Evolutionary conservation across 768 basidiomycete genomes (phyloP).

Genomic region (Leccinum incarnatum): DNA sequence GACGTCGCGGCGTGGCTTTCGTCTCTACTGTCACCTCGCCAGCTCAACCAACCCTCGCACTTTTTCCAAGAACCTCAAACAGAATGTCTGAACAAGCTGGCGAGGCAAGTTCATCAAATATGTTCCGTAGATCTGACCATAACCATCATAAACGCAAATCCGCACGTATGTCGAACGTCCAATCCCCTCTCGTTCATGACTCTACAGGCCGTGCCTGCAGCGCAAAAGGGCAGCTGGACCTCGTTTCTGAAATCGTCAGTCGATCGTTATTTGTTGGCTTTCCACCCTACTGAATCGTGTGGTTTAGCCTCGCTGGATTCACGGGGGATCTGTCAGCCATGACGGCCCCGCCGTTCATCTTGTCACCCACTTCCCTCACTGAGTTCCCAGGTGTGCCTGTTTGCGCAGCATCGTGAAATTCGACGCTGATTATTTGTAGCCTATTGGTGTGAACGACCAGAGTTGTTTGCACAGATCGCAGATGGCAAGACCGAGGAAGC

Average conservation of each 20-base stretch:
- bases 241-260: slow-evolving; percentile 88
- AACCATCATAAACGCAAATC: slow-evolving; percentile 29
- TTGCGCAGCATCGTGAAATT: not conserved
- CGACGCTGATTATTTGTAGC: slow-evolving; percentile 43
- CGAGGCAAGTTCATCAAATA: slow-evolving; percentile 34
- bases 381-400: slow-evolving; percentile 76
- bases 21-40: slow-evolving; percentile 12
- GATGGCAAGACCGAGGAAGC: slow-evolving; percentile 72
- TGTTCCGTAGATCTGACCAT: slow-evolving; percentile 23
- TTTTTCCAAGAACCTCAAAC: not conserved
- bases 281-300: slow-evolving; percentile 1
- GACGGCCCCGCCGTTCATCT: slow-evolving; percentile 88
- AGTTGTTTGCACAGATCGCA: slow-evolving; percentile 83
- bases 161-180: slow-evolving; percentile 34
- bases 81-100: slow-evolving; percentile 42
- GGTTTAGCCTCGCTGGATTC: slow-evolving; percentile 71
- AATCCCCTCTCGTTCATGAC: slow-evolving; percentile 22
- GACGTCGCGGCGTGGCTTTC: not conserved
- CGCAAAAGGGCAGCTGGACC: slow-evolving; percentile 86
- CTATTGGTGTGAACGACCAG: slow-evolving; percentile 96
- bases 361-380: slow-evolving; percentile 86
- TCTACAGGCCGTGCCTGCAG: slow-evolving; percentile 66
- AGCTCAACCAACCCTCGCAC: slow-evolving; percentile 7
- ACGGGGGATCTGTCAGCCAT: slow-evolving; percentile 85
- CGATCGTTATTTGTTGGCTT: not conserved